Base-by-base conservation (phyloP, 768 basidiomycete species). In the Calocybe cyanea region DNA sequence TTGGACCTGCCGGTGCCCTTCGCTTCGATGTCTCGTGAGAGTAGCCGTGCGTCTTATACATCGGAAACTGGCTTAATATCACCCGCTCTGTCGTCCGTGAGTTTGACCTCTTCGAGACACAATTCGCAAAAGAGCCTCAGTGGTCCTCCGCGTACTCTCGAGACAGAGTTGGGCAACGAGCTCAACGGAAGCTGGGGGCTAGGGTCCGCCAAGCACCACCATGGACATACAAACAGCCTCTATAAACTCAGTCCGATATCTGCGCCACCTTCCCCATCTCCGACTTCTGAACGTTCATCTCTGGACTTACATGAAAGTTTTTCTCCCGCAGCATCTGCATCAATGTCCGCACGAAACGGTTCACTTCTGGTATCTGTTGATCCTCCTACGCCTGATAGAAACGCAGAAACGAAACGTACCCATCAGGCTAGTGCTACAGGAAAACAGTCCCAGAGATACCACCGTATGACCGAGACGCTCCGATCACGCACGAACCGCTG, bases 111-210 rank as follows among this genome's bases (percentile, higher is more conserved):
- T n/a, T 51, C 60, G 21, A 54, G 50, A 39, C 37, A 39, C 46
- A 50, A 45, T 18, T 54, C 59, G 33, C 49, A 62, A 38, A 56
- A 55, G 40, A 44, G 55, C 21, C 52, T 57, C 25, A 43, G 56
- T 14, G 38, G 56, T 23, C 36, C 56, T 13, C 56, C 57, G 15
- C 63, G 57, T 14, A 71, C 79, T 2, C 69, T 85, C 1, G 76
- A 77, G 45, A 73, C 71, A 42, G 83, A 87, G 61, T 69, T 89
- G 0, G 81, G 76, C 21, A 71, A 66, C 45, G 75, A 78, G 54
- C 70, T 76, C 15, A 70, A 69, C 3, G 70, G 72, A 13, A 72
- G 72, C 49, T 76, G 72, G 63, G 54, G 63, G 28, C 56, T 56
- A 11, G 62, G 63, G 41, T 55, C 62, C 13, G 63, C 58, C 15